Percentiles rank a stretch among this genome's conserved stretches.
phyloP scores from a whole-genome alignment of 73 alveolate genomes.

The Blepharisma stoltei region DNA sequence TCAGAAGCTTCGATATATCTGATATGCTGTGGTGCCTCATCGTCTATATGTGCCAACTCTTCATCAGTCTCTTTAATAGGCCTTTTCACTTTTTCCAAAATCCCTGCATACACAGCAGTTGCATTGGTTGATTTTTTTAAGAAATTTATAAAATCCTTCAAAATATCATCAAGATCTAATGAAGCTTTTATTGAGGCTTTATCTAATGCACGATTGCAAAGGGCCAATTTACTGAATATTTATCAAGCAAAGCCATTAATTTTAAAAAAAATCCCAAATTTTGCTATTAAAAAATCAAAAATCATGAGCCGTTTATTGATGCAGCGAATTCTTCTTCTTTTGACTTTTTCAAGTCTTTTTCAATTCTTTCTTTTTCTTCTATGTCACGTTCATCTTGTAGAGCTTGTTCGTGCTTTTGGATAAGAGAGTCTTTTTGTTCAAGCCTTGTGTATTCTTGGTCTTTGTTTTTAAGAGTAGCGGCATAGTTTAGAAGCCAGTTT shows the following conservation, averaged over 20 bases:
- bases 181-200: too few species aligned
- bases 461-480: slow-evolving; percentile 38
- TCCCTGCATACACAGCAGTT: slow-evolving; percentile 82
- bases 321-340: slow-evolving; percentile 8
- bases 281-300: too few species aligned
- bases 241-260: too few species aligned
- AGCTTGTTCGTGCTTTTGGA: not conserved
- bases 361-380: not conserved
- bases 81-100: slow-evolving; percentile 48
- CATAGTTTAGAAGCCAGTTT: slow-evolving; percentile 66
- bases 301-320: too few species aligned
- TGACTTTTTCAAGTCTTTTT: not conserved
- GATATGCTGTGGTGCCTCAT: slow-evolving; percentile 52
- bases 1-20: slow-evolving; percentile 57
- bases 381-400: not conserved
- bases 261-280: too few species aligned
- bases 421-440: not conserved
- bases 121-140: slow-evolving; percentile 59
- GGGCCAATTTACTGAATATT: too few species aligned
- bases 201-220: too few species aligned
- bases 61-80: slow-evolving; percentile 72
- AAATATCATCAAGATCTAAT: slow-evolving; percentile 43
- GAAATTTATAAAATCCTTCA: slow-evolving; percentile 36
- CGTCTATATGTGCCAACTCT: slow-evolving; percentile 74
- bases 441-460: not conserved